phyloP scores from a whole-genome alignment of 306 rosid genomes.

The Vicia villosa region DNA sequence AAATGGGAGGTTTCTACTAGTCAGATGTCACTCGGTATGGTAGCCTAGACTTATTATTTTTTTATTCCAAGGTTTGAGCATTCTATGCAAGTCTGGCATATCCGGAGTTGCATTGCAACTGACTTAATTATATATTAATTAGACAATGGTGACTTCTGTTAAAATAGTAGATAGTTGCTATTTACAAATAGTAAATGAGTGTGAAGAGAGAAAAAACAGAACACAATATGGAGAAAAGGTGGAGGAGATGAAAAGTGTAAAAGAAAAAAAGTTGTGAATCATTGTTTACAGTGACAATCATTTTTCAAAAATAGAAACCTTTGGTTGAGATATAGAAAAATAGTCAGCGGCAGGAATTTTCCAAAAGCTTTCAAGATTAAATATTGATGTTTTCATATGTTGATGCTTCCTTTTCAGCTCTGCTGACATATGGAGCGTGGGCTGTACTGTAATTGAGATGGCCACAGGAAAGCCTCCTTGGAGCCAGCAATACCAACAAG shows the following conservation, averaged over 20 bases:
- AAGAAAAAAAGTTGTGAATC: background rate
- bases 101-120: conserved; percentile 16
- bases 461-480: conserved; percentile 99
- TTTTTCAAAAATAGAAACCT: conserved; percentile 1
- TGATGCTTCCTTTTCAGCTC: conserved; percentile 61
- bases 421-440: conserved; percentile 99
- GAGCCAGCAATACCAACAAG: conserved; percentile 98
- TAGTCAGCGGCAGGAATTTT: conserved; percentile 17
- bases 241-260: background rate
- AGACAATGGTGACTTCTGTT: conserved; percentile 15
- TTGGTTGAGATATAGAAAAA: conserved; percentile 24
- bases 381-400: conserved; percentile 25
- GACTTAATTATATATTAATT: conserved; percentile 10
- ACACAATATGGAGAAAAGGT: background rate
- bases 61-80: conserved; percentile 9
- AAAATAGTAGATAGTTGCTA: conserved; percentile 6
- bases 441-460: conserved; percentile 99
- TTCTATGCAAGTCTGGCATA: conserved; percentile 13
- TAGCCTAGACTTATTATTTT: conserved; percentile 5
- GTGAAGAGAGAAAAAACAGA: conserved; percentile 6
- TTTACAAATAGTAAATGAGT: background rate
- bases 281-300: background rate
- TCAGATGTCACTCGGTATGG: conserved; percentile 8
- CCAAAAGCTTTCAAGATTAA: conserved; percentile 32
- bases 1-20: conserved; percentile 32